Evolutionary conservation across 2,329 filamentous ascomycete species (phyloP), one percentile per base, ranked within the genome.

Genomic region (Biscogniauxia mediterranea): DNA sequence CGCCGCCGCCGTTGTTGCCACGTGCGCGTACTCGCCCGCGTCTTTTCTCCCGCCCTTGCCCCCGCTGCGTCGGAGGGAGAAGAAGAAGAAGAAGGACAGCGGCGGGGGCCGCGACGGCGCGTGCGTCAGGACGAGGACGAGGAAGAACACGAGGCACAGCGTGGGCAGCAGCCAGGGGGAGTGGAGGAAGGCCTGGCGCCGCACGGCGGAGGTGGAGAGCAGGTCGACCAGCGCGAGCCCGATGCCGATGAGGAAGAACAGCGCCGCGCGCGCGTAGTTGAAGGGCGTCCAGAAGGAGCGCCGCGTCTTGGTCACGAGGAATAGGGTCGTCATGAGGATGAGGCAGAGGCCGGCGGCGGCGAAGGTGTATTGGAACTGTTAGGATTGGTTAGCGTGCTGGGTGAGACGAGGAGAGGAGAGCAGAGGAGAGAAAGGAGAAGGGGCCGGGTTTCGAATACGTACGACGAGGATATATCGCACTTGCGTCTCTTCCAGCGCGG

Each of bases 111-210:
- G 56, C 1, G 64, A 68, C 2, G 64, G 69, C 2, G 69, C 51
- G 49, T 69, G 68, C 52, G 68, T 69, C 21, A 71, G 51, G 1
- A 67, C 26, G 15, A 71, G 58, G 7, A 73, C 64, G 49, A 61
- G 13, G 55, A 71, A 69, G 58, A 71, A 68, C 13, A 62, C 60
- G 20, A 72, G 46, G 54, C 66, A 66, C 15, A 73, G 58, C 5
- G 65, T 69, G 2, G 71, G 70, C 50, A 71, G 60, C n/a, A 69
- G 56, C 69, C 69, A 73, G 1, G 69, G 68, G 1, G 63, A 65
- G 1, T 28, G 11, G 13, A 64, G 21, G 26, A 64, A 69, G 5
- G 38, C 13, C 21, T 6, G 2, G 17, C 57, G 52, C 3, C 46
- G 55, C 0, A 56, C 50, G 6, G 56, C 50, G 60, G 68, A 58